Conservation (phyloP, 257 asterid species). For the Nicotiana otophora region DNA sequence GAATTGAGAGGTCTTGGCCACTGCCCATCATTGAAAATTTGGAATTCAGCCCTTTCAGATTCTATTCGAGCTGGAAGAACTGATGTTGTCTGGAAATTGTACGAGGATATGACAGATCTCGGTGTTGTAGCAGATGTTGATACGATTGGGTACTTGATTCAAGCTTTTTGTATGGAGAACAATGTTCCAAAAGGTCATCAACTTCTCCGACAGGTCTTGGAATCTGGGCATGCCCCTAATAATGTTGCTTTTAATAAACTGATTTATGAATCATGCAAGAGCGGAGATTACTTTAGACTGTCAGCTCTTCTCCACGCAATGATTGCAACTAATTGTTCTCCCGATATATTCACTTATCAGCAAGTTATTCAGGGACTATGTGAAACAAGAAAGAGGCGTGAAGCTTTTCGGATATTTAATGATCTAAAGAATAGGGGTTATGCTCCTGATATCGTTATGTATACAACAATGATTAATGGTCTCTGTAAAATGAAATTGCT, state of each 20-base stretch:
- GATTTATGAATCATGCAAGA: constrained; percentile 39
- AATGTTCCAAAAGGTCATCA: constrained; percentile 40
- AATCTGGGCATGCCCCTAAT: constrained; percentile 44
- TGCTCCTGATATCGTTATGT: constrained; percentile 60
- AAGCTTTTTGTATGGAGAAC: constrained; percentile 54
- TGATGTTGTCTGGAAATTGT: constrained; percentile 52
- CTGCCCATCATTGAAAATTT: constrained; percentile 32
- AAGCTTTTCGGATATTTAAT: constrained; percentile 53
- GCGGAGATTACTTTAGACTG: constrained; percentile 36
- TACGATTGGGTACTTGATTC: constrained; percentile 49
- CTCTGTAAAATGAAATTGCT: constrained; percentile 44
- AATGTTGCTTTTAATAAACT: constrained; percentile 34
- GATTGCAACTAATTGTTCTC: constrained; percentile 47
- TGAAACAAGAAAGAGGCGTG: constrained; percentile 37
- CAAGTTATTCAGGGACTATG: constrained; percentile 51
- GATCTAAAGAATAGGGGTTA: constrained; percentile 67
- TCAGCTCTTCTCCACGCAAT: constrained; percentile 62
- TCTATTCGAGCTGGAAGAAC: constrained; percentile 30
- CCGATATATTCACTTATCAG: constrained; percentile 55
- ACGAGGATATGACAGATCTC: constrained; percentile 37
- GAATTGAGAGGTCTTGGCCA: constrained; percentile 30
- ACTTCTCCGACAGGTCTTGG: constrained; percentile 53
- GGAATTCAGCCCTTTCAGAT: constrained; percentile 51
- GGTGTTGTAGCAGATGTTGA: constrained; percentile 42
- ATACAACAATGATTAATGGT: constrained; percentile 59